A percentile compares a stretch with the other conserved stretches of the same genome.
phyloP scores from a whole-genome alignment of 2,329 filamentous ascomycete genomes.

The Fusarium oligoseptatum region DNA sequence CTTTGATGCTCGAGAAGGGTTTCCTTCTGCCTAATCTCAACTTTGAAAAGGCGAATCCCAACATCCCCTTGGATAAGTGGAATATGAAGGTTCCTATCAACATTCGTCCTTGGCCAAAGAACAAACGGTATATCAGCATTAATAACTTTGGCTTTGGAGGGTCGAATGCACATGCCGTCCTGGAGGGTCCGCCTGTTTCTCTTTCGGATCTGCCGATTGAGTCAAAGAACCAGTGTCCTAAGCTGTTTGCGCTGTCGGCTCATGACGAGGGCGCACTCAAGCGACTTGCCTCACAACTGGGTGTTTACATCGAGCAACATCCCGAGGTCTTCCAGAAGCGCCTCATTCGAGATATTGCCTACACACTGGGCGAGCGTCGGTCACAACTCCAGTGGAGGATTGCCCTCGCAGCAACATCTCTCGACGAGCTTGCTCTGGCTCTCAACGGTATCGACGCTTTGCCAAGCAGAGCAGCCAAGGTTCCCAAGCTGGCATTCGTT shows the following conservation, averaged over 20 bases:
- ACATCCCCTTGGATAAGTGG: constrained; percentile 6
- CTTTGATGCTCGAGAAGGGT: constrained; percentile 26
- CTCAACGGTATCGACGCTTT: not conserved
- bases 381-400: constrained; percentile 8
- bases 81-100: constrained; percentile 14
- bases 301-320: not conserved
- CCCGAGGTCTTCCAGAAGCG: not conserved
- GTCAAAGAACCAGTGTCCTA: not conserved
- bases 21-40: constrained; percentile 21
- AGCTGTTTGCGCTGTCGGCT: constrained; percentile 11
- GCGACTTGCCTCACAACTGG: not conserved
- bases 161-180: constrained; percentile 14
- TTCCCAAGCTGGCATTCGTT: constrained; percentile 15
- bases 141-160: constrained; percentile 29
- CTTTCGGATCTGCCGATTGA: not conserved
- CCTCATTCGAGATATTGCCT: constrained; percentile 7
- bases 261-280: constrained; percentile 9
- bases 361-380: constrained; percentile 12
- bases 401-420: not conserved
- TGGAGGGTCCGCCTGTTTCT: not conserved
- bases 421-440: not conserved
- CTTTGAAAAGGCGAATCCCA: constrained; percentile 18
- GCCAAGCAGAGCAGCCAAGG: not conserved
- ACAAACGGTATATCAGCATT: not conserved
- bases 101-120: not conserved